Evolutionary conservation across 352 stramenopile genomes (phyloP).

Genomic region (Globisporangium irregulare): DNA sequence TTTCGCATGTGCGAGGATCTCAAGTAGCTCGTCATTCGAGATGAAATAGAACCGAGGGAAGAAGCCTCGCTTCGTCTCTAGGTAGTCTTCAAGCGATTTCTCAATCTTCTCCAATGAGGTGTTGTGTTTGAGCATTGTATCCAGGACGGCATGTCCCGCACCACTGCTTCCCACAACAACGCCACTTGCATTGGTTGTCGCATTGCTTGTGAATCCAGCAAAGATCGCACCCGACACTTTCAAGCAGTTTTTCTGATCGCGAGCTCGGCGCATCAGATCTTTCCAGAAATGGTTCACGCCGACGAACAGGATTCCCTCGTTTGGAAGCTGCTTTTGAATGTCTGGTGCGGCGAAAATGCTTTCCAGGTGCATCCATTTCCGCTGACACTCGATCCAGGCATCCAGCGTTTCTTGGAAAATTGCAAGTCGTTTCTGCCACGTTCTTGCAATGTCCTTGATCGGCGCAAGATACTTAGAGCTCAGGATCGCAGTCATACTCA

Average conservation of each 20-base stretch:
- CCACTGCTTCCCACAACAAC: background rate
- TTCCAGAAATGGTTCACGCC: slow-evolving; percentile 81
- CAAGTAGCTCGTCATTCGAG: slow-evolving; percentile 83
- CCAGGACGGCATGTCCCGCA: slow-evolving; percentile 45
- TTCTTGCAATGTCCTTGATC: slow-evolving; percentile 65
- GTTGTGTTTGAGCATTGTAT: slow-evolving; percentile 71
- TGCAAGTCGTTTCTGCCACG: slow-evolving; percentile 68
- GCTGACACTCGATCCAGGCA: slow-evolving; percentile 75
- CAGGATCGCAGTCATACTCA: slow-evolving; percentile 89
- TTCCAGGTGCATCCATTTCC: slow-evolving; percentile 83
- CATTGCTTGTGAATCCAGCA: slow-evolving; percentile 17
- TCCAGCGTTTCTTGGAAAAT: slow-evolving; percentile 83
- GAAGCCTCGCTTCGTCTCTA: slow-evolving; percentile 78
- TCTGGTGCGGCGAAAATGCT: slow-evolving; percentile 80
- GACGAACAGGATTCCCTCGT: slow-evolving; percentile 56
- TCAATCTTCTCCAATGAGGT: slow-evolving; percentile 65
- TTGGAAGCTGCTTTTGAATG: slow-evolving; percentile 80
- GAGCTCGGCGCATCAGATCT: slow-evolving; percentile 63
- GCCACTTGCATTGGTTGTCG: slow-evolving; percentile 3
- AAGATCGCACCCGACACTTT: slow-evolving; percentile 53
- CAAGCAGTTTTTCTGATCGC: slow-evolving; percentile 63
- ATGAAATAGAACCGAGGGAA: slow-evolving; percentile 90
- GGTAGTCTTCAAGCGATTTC: slow-evolving; percentile 80
- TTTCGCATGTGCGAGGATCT: slow-evolving; percentile 79
- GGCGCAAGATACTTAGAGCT: slow-evolving; percentile 85